Evolutionary conservation across 176 grass and related monocot species (phyloP).

Genomic region (Sorghum bicolor): DNA sequence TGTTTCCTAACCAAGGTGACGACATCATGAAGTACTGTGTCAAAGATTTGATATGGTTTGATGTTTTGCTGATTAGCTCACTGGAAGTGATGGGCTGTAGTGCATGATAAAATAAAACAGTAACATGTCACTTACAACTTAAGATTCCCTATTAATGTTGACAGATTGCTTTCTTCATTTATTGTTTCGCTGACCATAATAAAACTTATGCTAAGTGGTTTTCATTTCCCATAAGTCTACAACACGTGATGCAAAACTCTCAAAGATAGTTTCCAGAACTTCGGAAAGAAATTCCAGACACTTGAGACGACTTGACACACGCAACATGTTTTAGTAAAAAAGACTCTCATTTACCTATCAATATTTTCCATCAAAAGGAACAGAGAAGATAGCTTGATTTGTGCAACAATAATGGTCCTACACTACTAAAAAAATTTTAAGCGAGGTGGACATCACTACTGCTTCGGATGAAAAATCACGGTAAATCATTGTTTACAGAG

Average conservation of each 20-base stretch:
- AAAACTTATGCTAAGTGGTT: neutral
- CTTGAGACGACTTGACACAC: neutral
- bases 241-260: neutral
- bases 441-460: no score
- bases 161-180: neutral
- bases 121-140: slow-evolving; percentile 3
- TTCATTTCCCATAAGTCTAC: neutral
- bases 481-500: no score
- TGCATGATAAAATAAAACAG: neutral
- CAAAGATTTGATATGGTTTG: neutral
- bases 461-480: no score
- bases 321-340: neutral
- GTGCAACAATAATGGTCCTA: neutral
- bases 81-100: neutral
- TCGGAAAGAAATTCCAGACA: neutral
- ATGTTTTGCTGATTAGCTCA: neutral
- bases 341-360: no score
- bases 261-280: neutral
- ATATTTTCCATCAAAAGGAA: neutral
- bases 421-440: no score
- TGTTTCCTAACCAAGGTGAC: neutral
- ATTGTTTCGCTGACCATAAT: neutral
- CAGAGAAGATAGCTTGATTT: neutral
- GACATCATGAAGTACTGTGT: neutral
- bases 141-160: neutral